A percentile compares a stretch with the other conserved stretches of the same genome.
phyloP scores from a whole-genome alignment of 208 protist species.

The Trypanosomatidae sp. region DNA sequence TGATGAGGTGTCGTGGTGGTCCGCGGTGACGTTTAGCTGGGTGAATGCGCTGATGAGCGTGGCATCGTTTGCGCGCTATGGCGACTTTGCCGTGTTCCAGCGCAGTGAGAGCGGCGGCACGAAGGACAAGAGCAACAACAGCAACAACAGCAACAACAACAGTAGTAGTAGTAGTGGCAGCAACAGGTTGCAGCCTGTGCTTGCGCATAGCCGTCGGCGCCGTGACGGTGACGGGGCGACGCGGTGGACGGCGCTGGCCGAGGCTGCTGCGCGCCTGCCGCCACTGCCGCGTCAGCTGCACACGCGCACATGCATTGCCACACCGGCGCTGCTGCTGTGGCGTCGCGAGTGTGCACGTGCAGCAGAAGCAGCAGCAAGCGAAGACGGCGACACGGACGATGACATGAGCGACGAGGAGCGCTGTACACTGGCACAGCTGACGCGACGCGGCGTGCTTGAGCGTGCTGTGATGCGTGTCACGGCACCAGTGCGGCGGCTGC shows the following conservation, averaged over 20 bases:
- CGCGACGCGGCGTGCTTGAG: constrained; percentile 4
- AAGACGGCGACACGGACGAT: too few relatives aligned
- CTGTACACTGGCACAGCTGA: constrained; percentile 1
- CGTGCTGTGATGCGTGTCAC: constrained; percentile 14
- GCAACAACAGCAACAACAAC: too few relatives aligned
- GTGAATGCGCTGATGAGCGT: constrained; percentile 54
- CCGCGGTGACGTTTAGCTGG: constrained; percentile 40
- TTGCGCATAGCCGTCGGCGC: too few relatives aligned
- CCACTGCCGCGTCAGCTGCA: constrained; percentile 17
- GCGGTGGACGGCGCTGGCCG: constrained; percentile 15
- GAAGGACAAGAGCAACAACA: too few relatives aligned
- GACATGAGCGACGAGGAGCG: too few relatives aligned
- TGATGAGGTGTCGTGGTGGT: constrained; percentile 16
- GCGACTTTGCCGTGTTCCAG: constrained; percentile 21
- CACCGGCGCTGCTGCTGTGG: constrained; percentile 34
- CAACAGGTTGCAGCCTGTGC: too few relatives aligned
- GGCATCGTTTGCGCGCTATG: constrained; percentile 23
- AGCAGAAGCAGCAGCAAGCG: too few relatives aligned
- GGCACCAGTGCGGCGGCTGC: constrained; percentile 14
- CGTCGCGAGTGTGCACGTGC: constrained; percentile 12
- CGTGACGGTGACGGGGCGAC: constrained; percentile 16
- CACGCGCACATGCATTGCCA: constrained; percentile 19
- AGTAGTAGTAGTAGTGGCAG: too few relatives aligned
- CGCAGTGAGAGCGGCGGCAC: too few relatives aligned
- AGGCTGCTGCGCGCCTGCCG: constrained; percentile 26